These are phyloP conservation scores for Fusarium fujikuroi DNA, from an alignment of 2,329 filamentous ascomycete species.

Conservation along the genomic window DNA sequence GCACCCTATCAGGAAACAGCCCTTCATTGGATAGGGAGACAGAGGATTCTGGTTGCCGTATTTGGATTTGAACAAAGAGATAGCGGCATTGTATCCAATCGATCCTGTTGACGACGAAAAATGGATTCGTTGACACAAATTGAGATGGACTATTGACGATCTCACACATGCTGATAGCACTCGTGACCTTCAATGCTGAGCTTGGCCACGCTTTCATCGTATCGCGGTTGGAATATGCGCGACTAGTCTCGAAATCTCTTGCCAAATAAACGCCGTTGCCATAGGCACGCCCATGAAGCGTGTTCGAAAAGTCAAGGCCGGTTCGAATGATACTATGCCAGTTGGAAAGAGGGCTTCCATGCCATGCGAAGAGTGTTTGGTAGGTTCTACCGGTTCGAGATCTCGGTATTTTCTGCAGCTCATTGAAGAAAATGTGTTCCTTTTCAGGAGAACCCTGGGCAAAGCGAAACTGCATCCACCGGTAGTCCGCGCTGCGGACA, in stretches of 20 bases:
- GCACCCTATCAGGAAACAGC: neutral
- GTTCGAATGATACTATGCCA: constrained; percentile 92
- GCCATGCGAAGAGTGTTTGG: constrained; percentile 86
- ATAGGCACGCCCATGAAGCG: constrained; percentile 72
- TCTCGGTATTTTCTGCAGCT: constrained; percentile 61
- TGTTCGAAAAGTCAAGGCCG: constrained; percentile 77
- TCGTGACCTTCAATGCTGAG: constrained; percentile 69
- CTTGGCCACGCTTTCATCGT: constrained; percentile 65
- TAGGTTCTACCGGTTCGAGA: constrained; percentile 50
- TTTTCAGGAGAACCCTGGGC: constrained; percentile 90
- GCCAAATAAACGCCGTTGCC: constrained; percentile 89
- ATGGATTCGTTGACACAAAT: constrained; percentile 66
- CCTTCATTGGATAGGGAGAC: too few species aligned
- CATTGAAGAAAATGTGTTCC: constrained; percentile 77
- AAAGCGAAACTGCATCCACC: constrained; percentile 85
- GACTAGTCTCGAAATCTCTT: constrained; percentile 24
- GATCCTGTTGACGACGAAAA: constrained; percentile 77
- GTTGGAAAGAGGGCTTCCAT: constrained; percentile 79
- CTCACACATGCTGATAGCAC: constrained; percentile 81
- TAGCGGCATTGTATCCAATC: constrained; percentile 95
- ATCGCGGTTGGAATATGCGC: constrained; percentile 10
- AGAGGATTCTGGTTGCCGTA: neutral
- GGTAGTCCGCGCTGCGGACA: constrained; percentile 68
- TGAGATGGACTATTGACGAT: constrained; percentile 77
- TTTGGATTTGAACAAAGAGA: constrained; percentile 67